These are phyloP conservation scores for Xanthoconium stramineum DNA, from an alignment of 768 basidiomycete genomes.

Conservation along the genomic window DNA sequence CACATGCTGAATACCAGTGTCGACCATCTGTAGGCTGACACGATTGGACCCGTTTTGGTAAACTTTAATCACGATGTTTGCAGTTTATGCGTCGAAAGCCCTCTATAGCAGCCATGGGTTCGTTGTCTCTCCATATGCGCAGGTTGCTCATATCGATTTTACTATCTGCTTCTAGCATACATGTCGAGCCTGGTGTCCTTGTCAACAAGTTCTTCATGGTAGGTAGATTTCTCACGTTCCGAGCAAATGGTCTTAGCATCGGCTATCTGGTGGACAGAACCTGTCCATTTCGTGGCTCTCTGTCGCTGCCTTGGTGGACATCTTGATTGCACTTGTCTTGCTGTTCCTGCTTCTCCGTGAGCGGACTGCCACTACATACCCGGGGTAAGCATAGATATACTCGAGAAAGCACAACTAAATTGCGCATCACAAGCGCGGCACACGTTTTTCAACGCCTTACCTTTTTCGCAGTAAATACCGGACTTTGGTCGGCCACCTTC, in stretches of 20 bases:
- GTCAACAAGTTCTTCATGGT: neutral
- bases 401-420: neutral
- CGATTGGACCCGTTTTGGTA: too few relatives aligned
- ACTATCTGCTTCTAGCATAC: neutral
- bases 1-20: neutral
- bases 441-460: slow-evolving; percentile 5
- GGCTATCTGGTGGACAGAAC: neutral
- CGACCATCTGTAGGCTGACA: neutral
- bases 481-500: neutral
- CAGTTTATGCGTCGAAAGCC: neutral
- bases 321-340: slow-evolving; percentile 4
- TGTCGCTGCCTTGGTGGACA: neutral
- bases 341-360: slow-evolving; percentile 1
- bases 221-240: neutral
- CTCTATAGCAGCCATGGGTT: slow-evolving; percentile 3
- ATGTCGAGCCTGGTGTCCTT: neutral
- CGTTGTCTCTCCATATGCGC: neutral
- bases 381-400: neutral
- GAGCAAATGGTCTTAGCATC: neutral
- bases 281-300: neutral
- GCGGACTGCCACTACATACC: neutral
- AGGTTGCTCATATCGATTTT: too few relatives aligned
- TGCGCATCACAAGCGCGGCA: neutral
- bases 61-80: neutral
- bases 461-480: neutral